Evolutionary conservation across 2,329 filamentous ascomycete genomes (phyloP).

Genomic region (Claviceps pazoutovae): DNA sequence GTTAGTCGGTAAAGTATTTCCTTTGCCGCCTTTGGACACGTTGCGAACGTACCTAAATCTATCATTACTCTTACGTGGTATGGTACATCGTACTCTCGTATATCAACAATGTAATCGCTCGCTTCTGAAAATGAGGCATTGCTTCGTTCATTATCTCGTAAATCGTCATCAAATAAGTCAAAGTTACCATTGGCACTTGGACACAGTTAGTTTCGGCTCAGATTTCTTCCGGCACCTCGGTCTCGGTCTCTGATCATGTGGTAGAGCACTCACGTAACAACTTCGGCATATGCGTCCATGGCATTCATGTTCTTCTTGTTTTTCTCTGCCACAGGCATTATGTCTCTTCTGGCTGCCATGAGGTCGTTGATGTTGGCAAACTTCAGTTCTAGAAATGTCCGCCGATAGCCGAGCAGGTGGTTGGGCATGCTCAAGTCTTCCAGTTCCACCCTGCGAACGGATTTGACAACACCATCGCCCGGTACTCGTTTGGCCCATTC

Average conservation of each 20-base stretch:
- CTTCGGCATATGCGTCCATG: slow-evolving; percentile 97
- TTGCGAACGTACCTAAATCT: slow-evolving; percentile 54
- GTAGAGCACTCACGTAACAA: slow-evolving; percentile 54
- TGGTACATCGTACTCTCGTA: slow-evolving; percentile 96
- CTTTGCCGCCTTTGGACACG: not conserved
- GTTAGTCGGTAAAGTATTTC: slow-evolving; percentile 12
- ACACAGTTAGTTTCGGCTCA: slow-evolving; percentile 7
- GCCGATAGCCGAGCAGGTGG: slow-evolving; percentile 78
- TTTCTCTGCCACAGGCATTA: slow-evolving; percentile 86
- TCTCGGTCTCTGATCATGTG: not conserved
- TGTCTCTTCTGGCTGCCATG: slow-evolving; percentile 66
- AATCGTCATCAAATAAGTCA: slow-evolving; percentile 90
- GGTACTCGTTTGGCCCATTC: slow-evolving; percentile 78
- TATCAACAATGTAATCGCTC: slow-evolving; percentile 95
- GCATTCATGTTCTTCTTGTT: slow-evolving; percentile 94
- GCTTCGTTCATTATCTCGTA: slow-evolving; percentile 65
- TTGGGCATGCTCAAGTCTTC: slow-evolving; percentile 94
- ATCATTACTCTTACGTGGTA: slow-evolving; percentile 99
- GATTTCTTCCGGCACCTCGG: no score
- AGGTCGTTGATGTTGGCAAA: slow-evolving; percentile 84
- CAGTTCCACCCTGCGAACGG: slow-evolving; percentile 65
- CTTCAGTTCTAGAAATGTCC: slow-evolving; percentile 73
- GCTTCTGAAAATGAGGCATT: slow-evolving; percentile 69
- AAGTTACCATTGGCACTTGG: slow-evolving; percentile 58
- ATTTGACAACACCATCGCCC: slow-evolving; percentile 70